phyloP scores from a whole-genome alignment of 306 rosid genomes.

The Cajanus cajan region DNA sequence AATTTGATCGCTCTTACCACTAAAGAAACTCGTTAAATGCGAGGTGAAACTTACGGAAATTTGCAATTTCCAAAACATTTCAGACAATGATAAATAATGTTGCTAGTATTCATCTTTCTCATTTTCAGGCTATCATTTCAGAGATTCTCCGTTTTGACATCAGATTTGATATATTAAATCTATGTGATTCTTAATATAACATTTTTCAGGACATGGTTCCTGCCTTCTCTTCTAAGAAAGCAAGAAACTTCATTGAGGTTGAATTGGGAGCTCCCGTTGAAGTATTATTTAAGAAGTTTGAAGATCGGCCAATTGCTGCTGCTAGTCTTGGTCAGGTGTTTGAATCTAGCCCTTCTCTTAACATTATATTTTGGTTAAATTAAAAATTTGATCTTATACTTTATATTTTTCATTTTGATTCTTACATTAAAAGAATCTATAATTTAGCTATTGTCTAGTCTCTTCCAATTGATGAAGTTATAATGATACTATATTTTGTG shows the following conservation, averaged over 20 bases:
- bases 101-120: not conserved
- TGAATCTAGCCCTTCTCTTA: not conserved
- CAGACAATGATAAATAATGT: too few species aligned
- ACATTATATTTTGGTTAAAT: not conserved
- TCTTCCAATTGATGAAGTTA: too few species aligned
- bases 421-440: not conserved
- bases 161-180: not conserved
- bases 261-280: constrained; percentile 70
- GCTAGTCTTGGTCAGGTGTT: constrained; percentile 96
- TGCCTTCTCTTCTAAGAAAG: constrained; percentile 76
- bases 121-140: not conserved
- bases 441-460: not conserved
- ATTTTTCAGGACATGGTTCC: constrained; percentile 79
- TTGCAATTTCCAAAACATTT: too few species aligned
- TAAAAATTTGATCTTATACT: not conserved
- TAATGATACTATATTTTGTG: too few species aligned
- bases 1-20: too few species aligned
- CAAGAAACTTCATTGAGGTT: constrained; percentile 62
- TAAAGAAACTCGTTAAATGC: too few species aligned
- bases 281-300: constrained; percentile 63
- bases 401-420: not conserved
- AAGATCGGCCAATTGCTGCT: constrained; percentile 86
- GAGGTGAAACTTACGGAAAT: too few species aligned
- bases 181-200: not conserved
- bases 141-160: not conserved